A percentile compares a stretch with the other conserved stretches of the same genome.
Conservation (phyloP, 1,139 yeast genomes). For the Meyerozyma elateridarum region DNA sequence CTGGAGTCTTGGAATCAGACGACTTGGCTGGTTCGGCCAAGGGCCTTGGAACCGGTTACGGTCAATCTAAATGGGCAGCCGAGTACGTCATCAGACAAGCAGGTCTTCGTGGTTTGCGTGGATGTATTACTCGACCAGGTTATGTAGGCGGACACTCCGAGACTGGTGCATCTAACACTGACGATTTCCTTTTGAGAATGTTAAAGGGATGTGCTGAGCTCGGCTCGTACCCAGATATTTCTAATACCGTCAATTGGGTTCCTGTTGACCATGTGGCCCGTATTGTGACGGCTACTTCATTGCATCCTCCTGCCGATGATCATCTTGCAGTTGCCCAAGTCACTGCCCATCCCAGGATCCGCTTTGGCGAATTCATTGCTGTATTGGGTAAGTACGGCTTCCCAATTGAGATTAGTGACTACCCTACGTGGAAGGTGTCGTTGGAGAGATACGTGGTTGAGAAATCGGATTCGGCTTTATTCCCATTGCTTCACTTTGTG, state of each 20-base stretch:
- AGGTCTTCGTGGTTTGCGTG: conserved; percentile 79
- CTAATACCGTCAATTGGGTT: conserved; percentile 89
- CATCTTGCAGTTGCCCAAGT: conserved; percentile 81
- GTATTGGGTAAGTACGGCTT: conserved; percentile 70
- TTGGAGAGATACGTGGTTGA: conserved; percentile 76
- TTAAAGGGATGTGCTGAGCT: conserved; percentile 90
- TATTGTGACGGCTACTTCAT: conserved; percentile 77
- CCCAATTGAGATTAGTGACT: conserved; percentile 54
- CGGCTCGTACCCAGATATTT: conserved; percentile 79
- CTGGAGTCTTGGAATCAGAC: conserved; percentile 79
- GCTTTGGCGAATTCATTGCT: conserved; percentile 70
- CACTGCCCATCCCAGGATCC: conserved; percentile 93
- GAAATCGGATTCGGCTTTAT: conserved; percentile 72
- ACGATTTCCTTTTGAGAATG: conserved; percentile 91
- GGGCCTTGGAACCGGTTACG: conserved; percentile 90
- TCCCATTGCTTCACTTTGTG: conserved; percentile 90
- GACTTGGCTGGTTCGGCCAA: conserved; percentile 72
- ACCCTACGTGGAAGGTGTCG: conserved; percentile 71
- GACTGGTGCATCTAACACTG: conserved; percentile 90
- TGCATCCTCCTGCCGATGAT: conserved; percentile 58
- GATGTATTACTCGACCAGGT: conserved; percentile 92
- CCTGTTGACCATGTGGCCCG: conserved; percentile 98
- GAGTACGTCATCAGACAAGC: conserved; percentile 86
- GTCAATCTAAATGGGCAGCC: conserved; percentile 97
- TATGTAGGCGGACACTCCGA: conserved; percentile 83